Evolutionary conservation across 129 eudicot genomes (phyloP).

Genomic region (Glebionis coronaria): DNA sequence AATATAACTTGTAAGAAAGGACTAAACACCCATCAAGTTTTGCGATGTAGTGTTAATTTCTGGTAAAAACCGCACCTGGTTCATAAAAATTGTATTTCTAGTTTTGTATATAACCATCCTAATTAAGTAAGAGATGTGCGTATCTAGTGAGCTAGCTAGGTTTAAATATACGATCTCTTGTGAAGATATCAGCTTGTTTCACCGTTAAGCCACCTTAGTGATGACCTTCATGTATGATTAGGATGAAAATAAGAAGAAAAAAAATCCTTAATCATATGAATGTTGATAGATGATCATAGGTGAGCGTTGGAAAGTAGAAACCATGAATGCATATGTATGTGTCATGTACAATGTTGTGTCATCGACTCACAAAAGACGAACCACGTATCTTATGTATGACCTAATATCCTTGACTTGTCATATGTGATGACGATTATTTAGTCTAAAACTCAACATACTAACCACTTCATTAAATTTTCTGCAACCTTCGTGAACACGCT

Average conservation of each 20-base stretch:
- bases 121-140: too few relatives aligned
- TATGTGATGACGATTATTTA: neutral
- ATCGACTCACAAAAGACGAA: neutral
- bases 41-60: too few relatives aligned
- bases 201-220: neutral
- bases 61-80: too few relatives aligned
- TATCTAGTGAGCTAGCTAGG: too few relatives aligned
- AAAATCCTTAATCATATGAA: neutral
- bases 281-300: slow-evolving; percentile 10
- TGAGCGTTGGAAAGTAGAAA: slow-evolving; percentile 6
- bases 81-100: too few relatives aligned
- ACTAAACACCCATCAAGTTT: too few relatives aligned
- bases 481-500: too few relatives aligned
- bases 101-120: too few relatives aligned
- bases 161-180: too few relatives aligned
- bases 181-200: too few relatives aligned
- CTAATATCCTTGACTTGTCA: neutral
- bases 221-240: neutral
- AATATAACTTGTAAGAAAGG: too few relatives aligned
- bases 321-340: slow-evolving; percentile 2
- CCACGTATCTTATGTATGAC: neutral
- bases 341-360: slow-evolving; percentile 5
- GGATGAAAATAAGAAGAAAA: neutral
- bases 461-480: slow-evolving; percentile 16
- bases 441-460: slow-evolving; percentile 7